Evolutionary conservation across 208 protist genomes (phyloP).

Genomic region (Crithidia bombi): DNA sequence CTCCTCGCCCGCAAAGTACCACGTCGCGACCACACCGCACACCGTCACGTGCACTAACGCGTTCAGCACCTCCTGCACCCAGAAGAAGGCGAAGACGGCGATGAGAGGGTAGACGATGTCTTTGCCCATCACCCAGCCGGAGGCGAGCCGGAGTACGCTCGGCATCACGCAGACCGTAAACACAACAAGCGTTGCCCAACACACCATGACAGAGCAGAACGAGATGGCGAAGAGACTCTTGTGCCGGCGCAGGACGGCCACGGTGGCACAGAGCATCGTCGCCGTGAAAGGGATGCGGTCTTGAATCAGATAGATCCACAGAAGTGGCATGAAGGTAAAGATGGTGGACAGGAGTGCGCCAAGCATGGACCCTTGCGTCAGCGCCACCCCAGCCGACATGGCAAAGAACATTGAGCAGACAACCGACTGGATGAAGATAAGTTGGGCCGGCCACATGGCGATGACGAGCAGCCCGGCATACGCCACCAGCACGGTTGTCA

Average conservation of each 20-base stretch:
- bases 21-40: conserved; percentile 77
- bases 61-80: conserved; percentile 63
- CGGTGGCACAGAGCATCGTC: conserved; percentile 44
- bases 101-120: conserved; percentile 29
- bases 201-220: conserved; percentile 31
- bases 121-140: conserved; percentile 19
- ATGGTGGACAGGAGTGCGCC: conserved; percentile 34
- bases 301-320: conserved; percentile 72
- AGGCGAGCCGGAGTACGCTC: conserved; percentile 29
- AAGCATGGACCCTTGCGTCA: conserved; percentile 16
- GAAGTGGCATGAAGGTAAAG: conserved; percentile 38
- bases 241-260: conserved; percentile 46
- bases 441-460: conserved; percentile 29
- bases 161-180: conserved; percentile 32
- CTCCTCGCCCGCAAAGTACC: conserved; percentile 84
- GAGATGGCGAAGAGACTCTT: conserved; percentile 48
- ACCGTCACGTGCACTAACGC: conserved; percentile 76
- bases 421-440: conserved; percentile 33
- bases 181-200: conserved; percentile 33
- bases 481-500: conserved; percentile 23
- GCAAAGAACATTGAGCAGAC: conserved; percentile 35
- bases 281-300: conserved; percentile 69
- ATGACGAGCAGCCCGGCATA: conserved; percentile 31
- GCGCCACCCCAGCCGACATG: conserved; percentile 27
- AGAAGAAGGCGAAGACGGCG: conserved; percentile 57